A percentile compares a stretch with the other conserved stretches of the same genome.
phyloP scores from a whole-genome alignment of 75 land plant genomes.

The Larix kaempferi region DNA sequence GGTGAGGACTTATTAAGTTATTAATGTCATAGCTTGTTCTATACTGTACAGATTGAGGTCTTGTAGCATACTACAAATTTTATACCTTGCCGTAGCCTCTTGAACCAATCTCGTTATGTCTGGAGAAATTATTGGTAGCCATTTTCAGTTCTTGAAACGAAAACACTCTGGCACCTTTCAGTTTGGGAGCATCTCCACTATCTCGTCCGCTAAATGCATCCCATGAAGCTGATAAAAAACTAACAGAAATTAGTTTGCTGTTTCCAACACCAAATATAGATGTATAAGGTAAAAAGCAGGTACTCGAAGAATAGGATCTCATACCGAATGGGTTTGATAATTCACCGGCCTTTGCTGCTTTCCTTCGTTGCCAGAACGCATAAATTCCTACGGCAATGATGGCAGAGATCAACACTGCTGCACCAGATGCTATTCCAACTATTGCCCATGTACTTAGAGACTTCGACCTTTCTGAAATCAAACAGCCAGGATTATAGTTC shows the following conservation, averaged over 20 bases:
- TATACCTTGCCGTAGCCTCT: constrained; percentile 93
- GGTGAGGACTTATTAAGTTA: no score
- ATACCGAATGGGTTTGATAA: constrained; percentile 40
- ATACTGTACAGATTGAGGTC: no score
- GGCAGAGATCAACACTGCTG: neutral
- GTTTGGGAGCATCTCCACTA: constrained; percentile 67
- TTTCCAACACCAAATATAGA: neutral
- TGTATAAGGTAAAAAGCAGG: no score
- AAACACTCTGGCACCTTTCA: constrained; percentile 83
- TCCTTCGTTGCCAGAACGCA: constrained; percentile 26
- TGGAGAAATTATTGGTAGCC: constrained; percentile 65
- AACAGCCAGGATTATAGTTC: no score
- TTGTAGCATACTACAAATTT: no score
- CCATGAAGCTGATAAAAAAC: neutral
- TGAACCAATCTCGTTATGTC: constrained; percentile 60
- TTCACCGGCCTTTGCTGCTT: constrained; percentile 28
- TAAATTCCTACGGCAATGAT: constrained; percentile 15
- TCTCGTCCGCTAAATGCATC: constrained; percentile 15
- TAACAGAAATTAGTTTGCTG: neutral
- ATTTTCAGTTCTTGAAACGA: constrained; percentile 71
- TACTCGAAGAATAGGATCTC: neutral
- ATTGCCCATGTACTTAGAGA: neutral
- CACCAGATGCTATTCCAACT: constrained; percentile 27
- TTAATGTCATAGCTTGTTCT: no score
- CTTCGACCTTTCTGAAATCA: no score